Conservation (phyloP, 108 stramenopile genomes). For the Skeletonema costatum region DNA sequence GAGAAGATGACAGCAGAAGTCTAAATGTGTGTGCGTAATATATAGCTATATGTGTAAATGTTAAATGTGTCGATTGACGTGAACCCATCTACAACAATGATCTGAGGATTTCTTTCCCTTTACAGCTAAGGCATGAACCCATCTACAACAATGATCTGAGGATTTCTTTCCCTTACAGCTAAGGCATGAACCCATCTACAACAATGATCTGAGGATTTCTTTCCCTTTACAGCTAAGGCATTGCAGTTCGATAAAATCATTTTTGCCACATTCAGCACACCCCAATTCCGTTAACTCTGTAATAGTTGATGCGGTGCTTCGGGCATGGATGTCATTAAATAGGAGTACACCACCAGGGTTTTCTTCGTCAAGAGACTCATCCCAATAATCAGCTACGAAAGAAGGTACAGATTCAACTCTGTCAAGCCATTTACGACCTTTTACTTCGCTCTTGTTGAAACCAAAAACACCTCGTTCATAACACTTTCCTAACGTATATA, state of each 20-base stretch:
- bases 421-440: conserved; percentile 12
- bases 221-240: neutral
- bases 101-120: neutral
- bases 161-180: no score
- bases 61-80: neutral
- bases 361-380: neutral
- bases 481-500: conserved; percentile 17
- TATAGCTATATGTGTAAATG: neutral
- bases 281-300: neutral
- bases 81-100: neutral
- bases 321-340: neutral
- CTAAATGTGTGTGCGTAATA: neutral
- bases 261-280: neutral
- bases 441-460: conserved; percentile 19
- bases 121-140: neutral
- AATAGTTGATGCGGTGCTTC: neutral
- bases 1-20: neutral
- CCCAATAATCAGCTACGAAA: conserved; percentile 2
- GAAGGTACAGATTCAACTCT: conserved; percentile 9
- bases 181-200: no score
- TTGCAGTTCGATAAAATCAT: neutral
- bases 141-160: no score
- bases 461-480: conserved; percentile 10
- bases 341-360: neutral
- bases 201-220: neutral